phyloP scores from a whole-genome alignment of 2,329 filamentous ascomycete species.

The Bertia moriformis region DNA sequence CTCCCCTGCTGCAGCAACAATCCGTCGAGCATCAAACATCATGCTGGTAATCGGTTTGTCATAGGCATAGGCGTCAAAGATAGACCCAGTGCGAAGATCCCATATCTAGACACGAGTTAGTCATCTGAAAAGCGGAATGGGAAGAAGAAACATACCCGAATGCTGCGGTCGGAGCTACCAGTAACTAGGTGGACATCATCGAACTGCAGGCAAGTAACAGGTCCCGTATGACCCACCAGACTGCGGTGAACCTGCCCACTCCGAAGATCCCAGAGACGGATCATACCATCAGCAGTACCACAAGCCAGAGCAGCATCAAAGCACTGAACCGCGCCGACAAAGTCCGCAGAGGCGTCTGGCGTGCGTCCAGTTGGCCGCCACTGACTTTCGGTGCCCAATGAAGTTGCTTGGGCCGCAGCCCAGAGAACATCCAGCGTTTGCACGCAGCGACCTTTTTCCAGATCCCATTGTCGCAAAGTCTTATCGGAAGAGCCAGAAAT shows the following conservation, averaged over 20 bases:
- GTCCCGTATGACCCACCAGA: slow-evolving; percentile 60
- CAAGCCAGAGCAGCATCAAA: slow-evolving; percentile 63
- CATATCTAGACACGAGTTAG: slow-evolving; percentile 40
- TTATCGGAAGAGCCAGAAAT: slow-evolving; percentile 70
- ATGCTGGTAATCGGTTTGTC: slow-evolving; percentile 56
- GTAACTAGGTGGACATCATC: slow-evolving; percentile 62
- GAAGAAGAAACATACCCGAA: slow-evolving; percentile 38
- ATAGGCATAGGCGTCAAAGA: slow-evolving; percentile 62
- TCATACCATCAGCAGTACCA: slow-evolving; percentile 64
- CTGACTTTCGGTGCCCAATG: slow-evolving; percentile 30
- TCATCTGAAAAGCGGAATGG: background rate
- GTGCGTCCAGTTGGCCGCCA: slow-evolving; percentile 33
- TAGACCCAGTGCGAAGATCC: slow-evolving; percentile 64
- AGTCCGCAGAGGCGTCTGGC: slow-evolving; percentile 49
- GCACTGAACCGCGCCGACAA: slow-evolving; percentile 61
- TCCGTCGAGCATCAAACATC: slow-evolving; percentile 59
- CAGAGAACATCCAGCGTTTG: slow-evolving; percentile 64
- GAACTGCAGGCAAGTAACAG: slow-evolving; percentile 59
- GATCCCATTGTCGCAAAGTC: slow-evolving; percentile 62
- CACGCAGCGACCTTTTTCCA: slow-evolving; percentile 60
- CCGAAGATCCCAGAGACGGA: slow-evolving; percentile 60
- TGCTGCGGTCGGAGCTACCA: slow-evolving; percentile 55
- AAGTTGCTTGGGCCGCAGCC: slow-evolving; percentile 56
- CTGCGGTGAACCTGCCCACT: slow-evolving; percentile 62
- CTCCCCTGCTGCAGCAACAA: slow-evolving; percentile 55